A percentile compares a stretch with the other conserved stretches of the same genome.
phyloP scores from a whole-genome alignment of 31 red algal species.

The Odonthalia washingtoniensis region DNA sequence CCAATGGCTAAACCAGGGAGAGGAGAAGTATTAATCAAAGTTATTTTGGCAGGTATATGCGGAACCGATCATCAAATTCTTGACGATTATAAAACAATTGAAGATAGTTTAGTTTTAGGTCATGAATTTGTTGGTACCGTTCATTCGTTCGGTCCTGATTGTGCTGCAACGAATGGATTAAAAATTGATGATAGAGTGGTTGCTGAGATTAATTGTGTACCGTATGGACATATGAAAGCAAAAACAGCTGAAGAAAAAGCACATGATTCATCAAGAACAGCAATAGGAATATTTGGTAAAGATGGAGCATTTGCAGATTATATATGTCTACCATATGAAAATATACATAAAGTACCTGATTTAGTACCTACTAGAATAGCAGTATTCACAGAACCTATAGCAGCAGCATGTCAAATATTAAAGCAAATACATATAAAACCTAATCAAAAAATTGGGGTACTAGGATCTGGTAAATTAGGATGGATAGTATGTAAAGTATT shows the following conservation, averaged over 20 bases:
- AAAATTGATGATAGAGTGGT: constrained; percentile 55
- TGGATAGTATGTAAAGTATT: constrained; percentile 37
- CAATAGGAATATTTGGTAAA: constrained; percentile 57
- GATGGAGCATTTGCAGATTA: constrained; percentile 66
- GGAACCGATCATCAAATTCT: constrained; percentile 69
- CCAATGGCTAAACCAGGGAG: constrained; percentile 39
- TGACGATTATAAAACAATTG: constrained; percentile 47
- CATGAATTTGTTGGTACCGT: constrained; percentile 75
- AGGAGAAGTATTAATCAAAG: constrained; percentile 45
- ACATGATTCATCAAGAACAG: constrained; percentile 57
- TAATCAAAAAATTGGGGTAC: constrained; percentile 17
- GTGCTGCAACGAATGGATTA: background rate
- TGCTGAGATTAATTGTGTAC: constrained; percentile 73
- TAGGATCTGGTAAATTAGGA: constrained; percentile 48
- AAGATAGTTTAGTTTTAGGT: constrained; percentile 39
- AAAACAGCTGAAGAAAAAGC: constrained; percentile 43
- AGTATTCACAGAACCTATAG: constrained; percentile 66
- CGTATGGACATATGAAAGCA: background rate
- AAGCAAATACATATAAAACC: constrained; percentile 39
- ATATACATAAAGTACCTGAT: constrained; percentile 61
- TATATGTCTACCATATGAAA: constrained; percentile 57
- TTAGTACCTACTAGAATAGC: constrained; percentile 31
- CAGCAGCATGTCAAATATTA: constrained; percentile 67
- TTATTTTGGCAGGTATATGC: constrained; percentile 73
- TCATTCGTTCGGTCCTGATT: background rate